Percentiles rank a stretch among this genome's conserved stretches.
Conservation (phyloP, 768 basidiomycete genomes). For the Hemileccinum rubropunctum region DNA sequence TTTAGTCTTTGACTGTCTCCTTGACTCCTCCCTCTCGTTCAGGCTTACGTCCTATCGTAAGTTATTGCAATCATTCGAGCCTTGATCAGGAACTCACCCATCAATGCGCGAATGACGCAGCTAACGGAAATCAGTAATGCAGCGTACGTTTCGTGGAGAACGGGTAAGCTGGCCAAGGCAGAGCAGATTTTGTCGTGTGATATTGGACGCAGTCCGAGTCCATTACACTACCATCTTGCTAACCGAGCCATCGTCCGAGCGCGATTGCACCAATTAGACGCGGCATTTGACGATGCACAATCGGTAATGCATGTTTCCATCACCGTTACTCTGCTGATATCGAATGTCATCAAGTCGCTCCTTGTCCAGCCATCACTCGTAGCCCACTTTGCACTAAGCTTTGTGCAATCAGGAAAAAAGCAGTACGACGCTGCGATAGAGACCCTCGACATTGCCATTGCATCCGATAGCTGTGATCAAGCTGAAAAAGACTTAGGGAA, state of each 20-base stretch:
- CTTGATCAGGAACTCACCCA: slow-evolving; percentile 1
- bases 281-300: slow-evolving; percentile 13
- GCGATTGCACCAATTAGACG: slow-evolving; percentile 5
- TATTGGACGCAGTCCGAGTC: not conserved
- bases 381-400: slow-evolving; percentile 7
- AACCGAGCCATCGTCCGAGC: slow-evolving; percentile 16
- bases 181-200: slow-evolving; percentile 17
- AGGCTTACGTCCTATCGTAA: slow-evolving; percentile 1
- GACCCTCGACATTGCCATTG: not conserved
- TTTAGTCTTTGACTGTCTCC: slow-evolving; percentile 8
- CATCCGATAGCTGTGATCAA: not conserved
- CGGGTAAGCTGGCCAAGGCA: slow-evolving; percentile 1
- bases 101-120: not conserved
- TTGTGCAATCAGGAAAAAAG: not conserved
- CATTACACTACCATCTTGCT: slow-evolving; percentile 2
- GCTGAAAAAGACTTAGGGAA: slow-evolving; percentile 7
- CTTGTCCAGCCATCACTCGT: slow-evolving; percentile 2
- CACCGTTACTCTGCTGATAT: not conserved
- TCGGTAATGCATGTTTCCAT: not conserved
- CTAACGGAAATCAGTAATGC: slow-evolving; percentile 11
- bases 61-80: not conserved
- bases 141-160: slow-evolving; percentile 11
- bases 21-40: not conserved
- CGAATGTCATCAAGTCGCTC: slow-evolving; percentile 5
- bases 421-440: not conserved